phyloP scores from a whole-genome alignment of 805 yeast genomes.

The Maudiozyma serrabonitensis region DNA sequence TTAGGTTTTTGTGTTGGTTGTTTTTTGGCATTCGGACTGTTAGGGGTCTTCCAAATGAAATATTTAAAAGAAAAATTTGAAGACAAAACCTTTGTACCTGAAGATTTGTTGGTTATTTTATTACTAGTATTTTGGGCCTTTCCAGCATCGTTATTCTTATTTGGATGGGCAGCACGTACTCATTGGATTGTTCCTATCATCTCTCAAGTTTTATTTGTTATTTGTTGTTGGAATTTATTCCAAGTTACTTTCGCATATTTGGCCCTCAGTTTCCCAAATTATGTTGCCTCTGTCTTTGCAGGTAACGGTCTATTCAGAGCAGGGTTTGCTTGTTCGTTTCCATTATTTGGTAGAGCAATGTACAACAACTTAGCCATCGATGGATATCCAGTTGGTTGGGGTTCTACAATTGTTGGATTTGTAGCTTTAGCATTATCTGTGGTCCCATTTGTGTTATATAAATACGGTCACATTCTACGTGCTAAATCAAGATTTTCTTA shows the following conservation, averaged over 20 bases:
- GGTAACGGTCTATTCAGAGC: constrained; percentile 43
- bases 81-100: constrained; percentile 29
- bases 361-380: constrained; percentile 39
- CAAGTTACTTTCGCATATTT: constrained; percentile 43
- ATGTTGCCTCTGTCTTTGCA: constrained; percentile 48
- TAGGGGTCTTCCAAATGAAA: constrained; percentile 21
- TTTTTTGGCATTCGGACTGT: constrained; percentile 26
- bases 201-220: constrained; percentile 32
- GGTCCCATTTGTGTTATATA: constrained; percentile 38
- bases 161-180: constrained; percentile 40
- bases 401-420: constrained; percentile 39
- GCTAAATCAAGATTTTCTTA: constrained; percentile 27
- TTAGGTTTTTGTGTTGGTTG: constrained; percentile 23
- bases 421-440: constrained; percentile 33
- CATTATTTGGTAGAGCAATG: constrained; percentile 53
- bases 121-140: constrained; percentile 32
- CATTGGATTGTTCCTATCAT: constrained; percentile 45
- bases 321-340: constrained; percentile 46
- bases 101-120: constrained; percentile 32
- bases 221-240: constrained; percentile 36
- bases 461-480: constrained; percentile 35
- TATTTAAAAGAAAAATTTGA: constrained; percentile 18
- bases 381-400: constrained; percentile 51
- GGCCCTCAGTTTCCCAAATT: constrained; percentile 37
- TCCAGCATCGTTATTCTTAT: constrained; percentile 37